phyloP scores from a whole-genome alignment of 768 basidiomycete genomes.

The Tricholoma matsutake region DNA sequence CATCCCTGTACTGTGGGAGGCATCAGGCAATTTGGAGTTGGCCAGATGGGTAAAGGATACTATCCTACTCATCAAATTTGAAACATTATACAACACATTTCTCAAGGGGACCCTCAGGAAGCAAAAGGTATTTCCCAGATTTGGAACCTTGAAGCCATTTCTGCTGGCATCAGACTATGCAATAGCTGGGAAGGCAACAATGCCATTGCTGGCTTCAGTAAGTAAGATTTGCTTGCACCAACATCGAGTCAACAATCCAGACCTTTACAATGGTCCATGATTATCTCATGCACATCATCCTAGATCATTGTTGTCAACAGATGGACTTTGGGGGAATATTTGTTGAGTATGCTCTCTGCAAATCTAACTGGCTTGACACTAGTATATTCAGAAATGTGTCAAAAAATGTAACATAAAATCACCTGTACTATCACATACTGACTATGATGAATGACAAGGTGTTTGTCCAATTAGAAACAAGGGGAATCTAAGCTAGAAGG shows the following conservation, averaged over 20 bases:
- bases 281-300: not conserved
- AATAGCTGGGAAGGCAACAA: not conserved
- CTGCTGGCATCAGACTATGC: not conserved
- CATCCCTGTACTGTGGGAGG: not conserved
- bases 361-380: not conserved
- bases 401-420: not conserved
- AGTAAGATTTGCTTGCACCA: not conserved
- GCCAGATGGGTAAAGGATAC: not conserved
- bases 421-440: not conserved
- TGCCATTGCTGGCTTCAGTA: not conserved
- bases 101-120: not conserved
- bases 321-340: not conserved
- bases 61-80: not conserved
- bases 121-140: not conserved
- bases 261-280: not conserved
- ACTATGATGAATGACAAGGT: not conserved
- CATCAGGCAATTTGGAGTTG: not conserved
- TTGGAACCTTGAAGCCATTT: not conserved
- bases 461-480: not conserved
- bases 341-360: not conserved
- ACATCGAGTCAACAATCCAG: not conserved
- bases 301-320: not conserved
- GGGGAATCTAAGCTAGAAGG: not conserved
- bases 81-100: not conserved
- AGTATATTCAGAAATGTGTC: not conserved